Percentiles rank a stretch among this genome's conserved stretches.
Conservation (phyloP, 495 filamentous ascomycete genomes). For the Aspergillus wentii region DNA sequence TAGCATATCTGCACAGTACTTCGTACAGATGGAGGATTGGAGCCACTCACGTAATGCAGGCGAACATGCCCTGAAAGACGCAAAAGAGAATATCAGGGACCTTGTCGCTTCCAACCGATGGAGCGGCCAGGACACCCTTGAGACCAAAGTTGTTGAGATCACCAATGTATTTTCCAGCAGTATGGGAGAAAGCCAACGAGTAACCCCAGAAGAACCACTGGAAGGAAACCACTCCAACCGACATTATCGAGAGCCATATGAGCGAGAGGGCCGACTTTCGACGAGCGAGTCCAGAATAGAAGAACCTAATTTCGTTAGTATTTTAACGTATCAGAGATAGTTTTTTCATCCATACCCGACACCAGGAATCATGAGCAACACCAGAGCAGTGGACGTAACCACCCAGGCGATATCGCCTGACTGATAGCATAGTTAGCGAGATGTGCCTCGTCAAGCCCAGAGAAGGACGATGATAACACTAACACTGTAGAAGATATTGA, state of each 20-base stretch:
- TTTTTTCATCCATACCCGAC: slow-evolving; percentile 56
- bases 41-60: slow-evolving; percentile 72
- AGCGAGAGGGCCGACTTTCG: slow-evolving; percentile 92
- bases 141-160: slow-evolving; percentile 84
- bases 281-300: slow-evolving; percentile 97
- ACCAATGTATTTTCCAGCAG: slow-evolving; percentile 78
- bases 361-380: slow-evolving; percentile 96
- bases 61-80: slow-evolving; percentile 98
- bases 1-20: too few relatives aligned
- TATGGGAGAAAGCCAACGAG: slow-evolving; percentile 86
- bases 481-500: slow-evolving; percentile 83
- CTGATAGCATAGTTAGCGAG: slow-evolving; percentile 35
- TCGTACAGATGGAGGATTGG: background rate
- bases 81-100: slow-evolving; percentile 90
- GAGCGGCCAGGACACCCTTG: slow-evolving; percentile 69
- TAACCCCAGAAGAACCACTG: slow-evolving; percentile 99
- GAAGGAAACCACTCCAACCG: slow-evolving; percentile 83
- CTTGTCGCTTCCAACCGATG: slow-evolving; percentile 74
- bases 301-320: slow-evolving; percentile 55
- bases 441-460: background rate
- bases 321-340: slow-evolving; percentile 2
- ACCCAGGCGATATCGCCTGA: slow-evolving; percentile 91
- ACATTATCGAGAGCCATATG: slow-evolving; percentile 96
- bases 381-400: slow-evolving; percentile 79
- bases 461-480: too few relatives aligned